Evolutionary conservation across 208 protist genomes (phyloP), one percentile per base, ranked within the genome.

Genomic region (Trypanosomatidae sp.): DNA sequence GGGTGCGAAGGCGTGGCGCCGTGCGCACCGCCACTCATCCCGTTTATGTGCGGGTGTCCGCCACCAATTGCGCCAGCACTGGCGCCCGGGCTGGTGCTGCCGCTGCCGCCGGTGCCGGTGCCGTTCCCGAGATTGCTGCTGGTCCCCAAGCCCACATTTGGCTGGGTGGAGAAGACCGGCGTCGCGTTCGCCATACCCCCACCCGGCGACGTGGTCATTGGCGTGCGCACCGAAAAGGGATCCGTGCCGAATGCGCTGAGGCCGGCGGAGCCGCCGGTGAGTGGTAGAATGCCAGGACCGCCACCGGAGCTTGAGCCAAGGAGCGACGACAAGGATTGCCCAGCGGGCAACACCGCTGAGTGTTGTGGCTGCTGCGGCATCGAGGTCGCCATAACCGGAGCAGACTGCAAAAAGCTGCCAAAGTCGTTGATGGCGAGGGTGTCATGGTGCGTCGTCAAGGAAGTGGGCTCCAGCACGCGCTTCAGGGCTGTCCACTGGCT

Each of bases 401-500:
- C 56, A 6, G 69, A 76, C 25, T 67, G 70, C 59, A 85, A 72
- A 60, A 93, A 93, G n/a, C 76, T 85, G 50, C 82, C 82, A 50
- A 93, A 79, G 72, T 93, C 89, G 64, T 91, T 81, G 71, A 93
- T 93, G 47, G 84, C 80, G 41, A 93, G 76, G 19, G 84, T 83
- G 73, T 91, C 86, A 74, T 93, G 84, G 65, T 85, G 83, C 53
- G 80, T 88, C 33, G 86, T 66, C 55, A 69, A 69, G 19, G 67
- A 53, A 0, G 77, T 67, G 46, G 75, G 69, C 56, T 90, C 84
- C 41, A 86, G 73, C 65, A 85, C 85, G 12, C 77, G 79, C 72
- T 86, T 89, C 56, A 85, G 79, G 22, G 83, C 80, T 43, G 71
- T 73, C 70, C 83, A 80, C 59, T 75, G 69, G 46, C 44, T 81